These are phyloP conservation scores for Poa pratensis DNA, from an alignment of 176 grass and related monocot species.

Conservation along the genomic window DNA sequence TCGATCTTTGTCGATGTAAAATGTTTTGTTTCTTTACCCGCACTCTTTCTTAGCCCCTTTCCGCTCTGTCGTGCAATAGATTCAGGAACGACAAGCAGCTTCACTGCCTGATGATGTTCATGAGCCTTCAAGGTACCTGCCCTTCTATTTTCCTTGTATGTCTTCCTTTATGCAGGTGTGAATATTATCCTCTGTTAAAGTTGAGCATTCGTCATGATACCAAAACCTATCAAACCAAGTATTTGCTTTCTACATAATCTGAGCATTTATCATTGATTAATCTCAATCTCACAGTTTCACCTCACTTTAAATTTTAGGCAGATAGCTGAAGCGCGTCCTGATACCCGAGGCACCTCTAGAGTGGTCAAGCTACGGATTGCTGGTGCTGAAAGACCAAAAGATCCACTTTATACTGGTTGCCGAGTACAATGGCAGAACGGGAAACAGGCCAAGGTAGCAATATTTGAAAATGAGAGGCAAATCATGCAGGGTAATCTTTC, in stretches of 20 bases:
- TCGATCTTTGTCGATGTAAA: neutral
- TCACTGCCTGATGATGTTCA: neutral
- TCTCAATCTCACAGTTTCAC: neutral
- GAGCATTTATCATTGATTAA: neutral
- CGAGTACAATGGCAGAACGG: conserved; percentile 20
- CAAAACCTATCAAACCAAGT: neutral
- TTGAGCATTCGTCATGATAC: neutral
- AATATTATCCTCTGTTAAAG: neutral
- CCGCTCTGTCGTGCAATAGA: neutral
- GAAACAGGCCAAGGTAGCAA: neutral
- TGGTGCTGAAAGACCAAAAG: neutral
- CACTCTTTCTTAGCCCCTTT: neutral
- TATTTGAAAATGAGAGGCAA: conserved; percentile 30
- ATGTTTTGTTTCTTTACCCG: neutral
- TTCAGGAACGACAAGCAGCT: neutral
- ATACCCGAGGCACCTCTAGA: neutral
- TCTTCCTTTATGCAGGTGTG: neutral
- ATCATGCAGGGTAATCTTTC: conserved; percentile 1
- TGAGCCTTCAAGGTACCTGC: neutral
- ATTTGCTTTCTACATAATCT: neutral
- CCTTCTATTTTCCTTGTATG: neutral
- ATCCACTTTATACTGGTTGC: neutral
- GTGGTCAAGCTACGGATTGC: neutral
- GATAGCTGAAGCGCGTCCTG: neutral
- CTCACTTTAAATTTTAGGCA: neutral